A percentile compares a stretch with the other conserved stretches of the same genome.
These are phyloP conservation scores for Clathrospora elynae DNA, from an alignment of 2,329 filamentous ascomycete genomes.

Conservation along the genomic window DNA sequence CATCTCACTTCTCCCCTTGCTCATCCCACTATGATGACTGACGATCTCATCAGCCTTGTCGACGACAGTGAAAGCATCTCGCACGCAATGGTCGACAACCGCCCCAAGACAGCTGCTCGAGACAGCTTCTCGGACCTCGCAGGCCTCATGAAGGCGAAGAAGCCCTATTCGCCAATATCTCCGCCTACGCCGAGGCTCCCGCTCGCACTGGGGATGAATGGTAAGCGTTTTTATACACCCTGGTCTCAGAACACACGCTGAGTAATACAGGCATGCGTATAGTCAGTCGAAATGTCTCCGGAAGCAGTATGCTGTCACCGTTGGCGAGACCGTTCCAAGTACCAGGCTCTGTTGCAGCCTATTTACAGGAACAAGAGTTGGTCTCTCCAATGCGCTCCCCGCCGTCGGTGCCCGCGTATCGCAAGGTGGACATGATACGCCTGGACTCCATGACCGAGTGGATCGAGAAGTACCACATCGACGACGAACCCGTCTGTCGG, in stretches of 20 bases:
- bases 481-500: not conserved
- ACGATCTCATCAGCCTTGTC: constrained; percentile 20
- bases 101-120: not conserved
- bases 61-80: not conserved
- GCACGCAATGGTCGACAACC: not conserved
- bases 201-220: not conserved
- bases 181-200: not conserved
- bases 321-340: constrained; percentile 3
- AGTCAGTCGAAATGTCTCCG: not conserved
- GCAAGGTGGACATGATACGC: constrained; percentile 1
- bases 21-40: not conserved
- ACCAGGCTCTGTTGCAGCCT: constrained; percentile 13
- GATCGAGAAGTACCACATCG: not conserved
- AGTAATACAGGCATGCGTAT: constrained; percentile 10
- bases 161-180: constrained; percentile 11
- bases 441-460: constrained; percentile 6
- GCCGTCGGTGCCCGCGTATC: not conserved
- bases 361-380: constrained; percentile 10
- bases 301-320: constrained; percentile 12
- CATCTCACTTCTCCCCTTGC: not conserved
- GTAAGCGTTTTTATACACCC: constrained; percentile 3
- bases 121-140: constrained; percentile 30
- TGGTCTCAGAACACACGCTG: not conserved
- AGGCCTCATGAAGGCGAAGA: constrained; percentile 26
- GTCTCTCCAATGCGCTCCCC: not conserved